Base-by-base conservation (phyloP, 768 basidiomycete species). In the Psilocybe tampanensis region DNA sequence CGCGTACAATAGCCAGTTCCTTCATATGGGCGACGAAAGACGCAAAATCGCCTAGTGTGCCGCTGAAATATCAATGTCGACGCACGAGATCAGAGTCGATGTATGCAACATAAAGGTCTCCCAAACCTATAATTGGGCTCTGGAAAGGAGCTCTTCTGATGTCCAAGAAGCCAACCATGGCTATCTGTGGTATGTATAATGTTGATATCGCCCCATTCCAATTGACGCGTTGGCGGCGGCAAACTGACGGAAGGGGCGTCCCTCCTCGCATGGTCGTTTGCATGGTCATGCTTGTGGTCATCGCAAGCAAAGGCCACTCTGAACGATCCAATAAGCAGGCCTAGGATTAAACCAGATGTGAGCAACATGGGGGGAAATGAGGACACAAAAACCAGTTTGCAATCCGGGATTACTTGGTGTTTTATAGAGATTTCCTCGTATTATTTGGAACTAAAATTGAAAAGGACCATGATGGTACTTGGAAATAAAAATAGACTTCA, bases 141-240 rank as follows among this genome's bases (percentile, higher is more conserved):
- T 0, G 90, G 90, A 66, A 80, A 85, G 2, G 79, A 80, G 2
- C 73, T 17, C 65, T 92, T 88, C 64, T 92, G 90, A 73, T 96
- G 94, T 2, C 94, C 94, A 34, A 94, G 78, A 2, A 95, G 75
- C 75, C 78, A 76, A 36, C 78, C 75, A 74, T 90, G 88, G 34
- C 83, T 90, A 69, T 95, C 93, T 0, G 94, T 95, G 3, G 92
- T 95, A 64, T 88, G 86, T 47, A 95, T 80, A 64, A 95, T 82
- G 67, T 95, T 95, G 66, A 95, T 79, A 65, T 95, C 92, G 18
- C 88, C 86, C 94, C 94, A 95, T 48, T 84, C 82, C 12, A 96
- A 79, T 22, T 84, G 81, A n/a, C 86, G 76, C 53, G 81, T 80
- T 3, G 93, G 93, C 15, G 77, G 77, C 0, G 83, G 73, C 32